Conservation (phyloP, 148 eudicot genomes). For the Chenopodium berlandieri region DNA sequence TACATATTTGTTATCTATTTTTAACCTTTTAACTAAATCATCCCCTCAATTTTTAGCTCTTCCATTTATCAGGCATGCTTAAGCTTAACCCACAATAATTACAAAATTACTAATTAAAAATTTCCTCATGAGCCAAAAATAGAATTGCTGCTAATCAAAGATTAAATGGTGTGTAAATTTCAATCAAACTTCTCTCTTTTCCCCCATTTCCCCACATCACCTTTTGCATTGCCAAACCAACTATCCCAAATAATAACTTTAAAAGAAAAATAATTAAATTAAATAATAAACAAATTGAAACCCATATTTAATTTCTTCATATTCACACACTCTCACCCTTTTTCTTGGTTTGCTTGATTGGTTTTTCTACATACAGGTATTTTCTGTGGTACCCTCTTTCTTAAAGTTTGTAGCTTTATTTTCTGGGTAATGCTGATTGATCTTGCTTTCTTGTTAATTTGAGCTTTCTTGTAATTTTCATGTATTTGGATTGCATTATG, state of each 20-base stretch:
- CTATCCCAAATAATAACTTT: not conserved
- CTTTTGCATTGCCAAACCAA: conserved; percentile 19
- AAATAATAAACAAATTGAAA: not conserved
- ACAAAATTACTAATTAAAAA: not conserved
- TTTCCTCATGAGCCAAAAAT: not conserved
- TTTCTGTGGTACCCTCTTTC: conserved; percentile 10
- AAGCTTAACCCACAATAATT: not conserved
- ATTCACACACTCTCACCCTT: not conserved
- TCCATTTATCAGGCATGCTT: not conserved
- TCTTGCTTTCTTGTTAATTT: not conserved
- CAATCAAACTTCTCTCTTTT: conserved; percentile 24
- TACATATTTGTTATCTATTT: too few relatives aligned
- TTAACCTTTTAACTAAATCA: too few relatives aligned
- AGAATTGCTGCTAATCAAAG: not conserved
- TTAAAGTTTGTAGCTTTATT: not conserved
- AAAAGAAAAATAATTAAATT: not conserved
- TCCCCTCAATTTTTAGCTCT: not conserved
- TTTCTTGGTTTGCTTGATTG: not conserved
- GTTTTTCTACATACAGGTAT: conserved; percentile 20
- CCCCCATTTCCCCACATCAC: conserved; percentile 17
- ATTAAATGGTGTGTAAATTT: not conserved
- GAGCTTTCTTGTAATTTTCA: not conserved
- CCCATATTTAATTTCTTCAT: conserved; percentile 1
- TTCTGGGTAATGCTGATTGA: not conserved
- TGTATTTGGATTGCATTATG: not conserved